Conservation (phyloP, 306 rosid species). For the Castanospermum australe region DNA sequence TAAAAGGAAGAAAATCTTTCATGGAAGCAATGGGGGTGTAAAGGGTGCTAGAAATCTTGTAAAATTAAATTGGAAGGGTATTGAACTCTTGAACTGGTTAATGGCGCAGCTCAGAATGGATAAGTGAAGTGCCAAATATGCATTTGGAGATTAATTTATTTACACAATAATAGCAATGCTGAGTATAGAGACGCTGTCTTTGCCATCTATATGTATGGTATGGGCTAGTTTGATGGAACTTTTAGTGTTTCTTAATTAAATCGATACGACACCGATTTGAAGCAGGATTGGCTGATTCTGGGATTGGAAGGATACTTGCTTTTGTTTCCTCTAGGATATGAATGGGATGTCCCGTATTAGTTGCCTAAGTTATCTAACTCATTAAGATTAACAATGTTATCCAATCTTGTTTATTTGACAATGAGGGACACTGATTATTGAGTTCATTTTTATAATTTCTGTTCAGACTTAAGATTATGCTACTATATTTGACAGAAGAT, state of each 20-base stretch:
- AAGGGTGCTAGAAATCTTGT: background rate
- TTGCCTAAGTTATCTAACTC: constrained; percentile 13
- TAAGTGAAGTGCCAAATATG: background rate
- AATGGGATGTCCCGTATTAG: background rate
- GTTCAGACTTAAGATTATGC: background rate
- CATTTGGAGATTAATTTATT: background rate
- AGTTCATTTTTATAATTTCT: background rate
- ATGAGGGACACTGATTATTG: background rate
- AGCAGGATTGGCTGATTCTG: background rate
- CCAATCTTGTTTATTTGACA: constrained; percentile 12
- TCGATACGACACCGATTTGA: background rate
- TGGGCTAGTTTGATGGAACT: background rate
- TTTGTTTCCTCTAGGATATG: background rate
- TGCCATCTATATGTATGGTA: background rate
- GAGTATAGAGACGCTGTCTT: background rate
- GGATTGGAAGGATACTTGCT: background rate
- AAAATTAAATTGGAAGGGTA: background rate
- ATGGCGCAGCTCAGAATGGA: background rate
- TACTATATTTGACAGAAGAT: background rate
- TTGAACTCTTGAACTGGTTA: background rate
- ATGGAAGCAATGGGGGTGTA: background rate
- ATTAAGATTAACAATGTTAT: background rate
- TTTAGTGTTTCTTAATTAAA: background rate
- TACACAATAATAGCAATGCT: background rate
- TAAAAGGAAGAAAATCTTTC: background rate